Conservation (phyloP, 140 eudicot species). For the Anethum foeniculum region DNA sequence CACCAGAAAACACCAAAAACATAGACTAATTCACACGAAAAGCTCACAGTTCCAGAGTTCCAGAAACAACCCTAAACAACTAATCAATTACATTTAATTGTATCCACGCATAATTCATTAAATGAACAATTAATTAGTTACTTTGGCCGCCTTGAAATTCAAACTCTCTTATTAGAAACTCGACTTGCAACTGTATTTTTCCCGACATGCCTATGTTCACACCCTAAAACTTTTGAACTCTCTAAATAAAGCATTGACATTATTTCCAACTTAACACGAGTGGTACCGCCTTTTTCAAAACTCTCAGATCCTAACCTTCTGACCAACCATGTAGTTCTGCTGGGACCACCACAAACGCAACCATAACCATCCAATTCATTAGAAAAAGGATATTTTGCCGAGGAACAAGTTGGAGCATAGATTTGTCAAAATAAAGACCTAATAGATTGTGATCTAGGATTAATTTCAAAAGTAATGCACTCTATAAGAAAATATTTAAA, state of each 20-base stretch:
- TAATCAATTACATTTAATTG: too few species aligned
- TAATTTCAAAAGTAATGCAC: neutral
- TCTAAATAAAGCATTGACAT: neutral
- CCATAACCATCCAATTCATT: neutral
- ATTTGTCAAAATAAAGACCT: neutral
- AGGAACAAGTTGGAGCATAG: neutral
- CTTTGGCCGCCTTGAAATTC: neutral
- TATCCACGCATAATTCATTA: neutral
- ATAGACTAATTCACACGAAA: too few species aligned
- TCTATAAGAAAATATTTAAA: neutral
- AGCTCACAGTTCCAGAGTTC: too few species aligned
- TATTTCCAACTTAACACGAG: neutral
- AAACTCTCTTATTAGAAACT: neutral
- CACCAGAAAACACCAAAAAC: too few species aligned
- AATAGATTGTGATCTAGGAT: neutral
- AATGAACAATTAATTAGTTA: too few species aligned
- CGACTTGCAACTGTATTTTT: too few species aligned
- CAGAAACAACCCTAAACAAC: too few species aligned
- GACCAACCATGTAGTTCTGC: too few species aligned
- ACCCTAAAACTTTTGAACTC: neutral
- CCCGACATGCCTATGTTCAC: neutral
- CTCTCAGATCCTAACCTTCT: too few species aligned
- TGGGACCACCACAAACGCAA: neutral
- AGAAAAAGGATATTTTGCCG: neutral
- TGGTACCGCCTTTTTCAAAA: neutral